These are phyloP conservation scores for Yarrowia sp. DNA, from an alignment of 805 yeast genomes.

Conservation along the genomic window DNA sequence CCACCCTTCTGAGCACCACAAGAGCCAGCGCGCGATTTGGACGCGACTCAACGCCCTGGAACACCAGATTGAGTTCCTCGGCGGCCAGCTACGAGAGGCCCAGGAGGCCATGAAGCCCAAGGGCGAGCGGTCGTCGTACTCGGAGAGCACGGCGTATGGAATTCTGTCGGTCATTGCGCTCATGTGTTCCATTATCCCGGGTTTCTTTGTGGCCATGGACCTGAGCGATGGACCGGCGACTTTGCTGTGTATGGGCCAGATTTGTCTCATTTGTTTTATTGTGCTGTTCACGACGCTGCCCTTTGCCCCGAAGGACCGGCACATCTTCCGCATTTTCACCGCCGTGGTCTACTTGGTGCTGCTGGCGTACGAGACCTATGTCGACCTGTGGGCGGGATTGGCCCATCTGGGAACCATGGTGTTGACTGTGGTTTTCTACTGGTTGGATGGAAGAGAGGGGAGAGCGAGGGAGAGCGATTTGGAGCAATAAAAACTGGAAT, in stretches of 20 bases:
- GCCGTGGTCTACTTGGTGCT: slow-evolving; percentile 5
- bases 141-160: slow-evolving; percentile 21
- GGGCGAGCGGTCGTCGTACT: background rate
- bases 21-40: slow-evolving; percentile 14
- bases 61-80: slow-evolving; percentile 18
- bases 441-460: slow-evolving; percentile 1
- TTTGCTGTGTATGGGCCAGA: slow-evolving; percentile 18
- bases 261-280: slow-evolving; percentile 18
- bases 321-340: slow-evolving; percentile 17
- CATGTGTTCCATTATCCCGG: slow-evolving; percentile 21
- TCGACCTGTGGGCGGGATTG: slow-evolving; percentile 14
- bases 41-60: slow-evolving; percentile 24
- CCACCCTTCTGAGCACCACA: slow-evolving; percentile 9
- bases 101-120: slow-evolving; percentile 18
- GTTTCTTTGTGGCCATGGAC: slow-evolving; percentile 28
- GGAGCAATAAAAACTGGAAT: background rate
- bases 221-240: slow-evolving; percentile 9
- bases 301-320: slow-evolving; percentile 17
- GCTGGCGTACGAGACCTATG: slow-evolving; percentile 7
- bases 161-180: slow-evolving; percentile 17
- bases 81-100: slow-evolving; percentile 17
- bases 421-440: slow-evolving; percentile 4
- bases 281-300: slow-evolving; percentile 28
- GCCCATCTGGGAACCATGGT: background rate
- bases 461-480: background rate